Evolutionary conservation across 495 filamentous ascomycete species (phyloP).

Genomic region (Neurospora hispaniola): DNA sequence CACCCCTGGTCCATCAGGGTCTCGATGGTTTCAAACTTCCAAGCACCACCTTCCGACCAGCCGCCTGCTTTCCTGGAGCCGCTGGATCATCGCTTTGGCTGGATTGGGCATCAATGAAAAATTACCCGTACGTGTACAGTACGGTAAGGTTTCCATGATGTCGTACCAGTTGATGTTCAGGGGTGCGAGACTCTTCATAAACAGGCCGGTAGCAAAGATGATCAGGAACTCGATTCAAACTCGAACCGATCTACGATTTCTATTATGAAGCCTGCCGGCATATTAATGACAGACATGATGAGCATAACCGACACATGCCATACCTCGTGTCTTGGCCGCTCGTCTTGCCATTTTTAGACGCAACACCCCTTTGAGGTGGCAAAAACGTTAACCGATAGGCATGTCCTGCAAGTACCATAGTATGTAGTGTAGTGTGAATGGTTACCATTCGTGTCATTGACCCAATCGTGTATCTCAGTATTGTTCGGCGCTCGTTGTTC

Average conservation of each 20-base stretch:
- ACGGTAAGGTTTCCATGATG: neutral
- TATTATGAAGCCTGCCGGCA: neutral
- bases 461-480: neutral
- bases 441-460: neutral
- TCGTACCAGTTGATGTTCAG: neutral
- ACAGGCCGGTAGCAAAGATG: neutral
- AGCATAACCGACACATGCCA: neutral
- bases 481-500: neutral
- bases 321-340: neutral
- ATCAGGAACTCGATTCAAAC: neutral
- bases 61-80: neutral
- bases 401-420: no score
- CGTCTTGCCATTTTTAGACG: neutral
- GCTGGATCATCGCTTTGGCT: neutral
- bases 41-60: neutral
- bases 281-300: neutral
- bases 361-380: neutral
- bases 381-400: neutral
- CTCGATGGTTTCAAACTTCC: neutral
- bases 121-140: neutral
- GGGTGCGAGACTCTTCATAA: neutral
- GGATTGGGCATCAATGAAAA: neutral
- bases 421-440: no score
- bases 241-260: neutral
- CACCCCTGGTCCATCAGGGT: neutral